Evolutionary conservation across 768 basidiomycete species (phyloP), one percentile per base, ranked within the genome.

Genomic region (Steccherinum ochraceum): DNA sequence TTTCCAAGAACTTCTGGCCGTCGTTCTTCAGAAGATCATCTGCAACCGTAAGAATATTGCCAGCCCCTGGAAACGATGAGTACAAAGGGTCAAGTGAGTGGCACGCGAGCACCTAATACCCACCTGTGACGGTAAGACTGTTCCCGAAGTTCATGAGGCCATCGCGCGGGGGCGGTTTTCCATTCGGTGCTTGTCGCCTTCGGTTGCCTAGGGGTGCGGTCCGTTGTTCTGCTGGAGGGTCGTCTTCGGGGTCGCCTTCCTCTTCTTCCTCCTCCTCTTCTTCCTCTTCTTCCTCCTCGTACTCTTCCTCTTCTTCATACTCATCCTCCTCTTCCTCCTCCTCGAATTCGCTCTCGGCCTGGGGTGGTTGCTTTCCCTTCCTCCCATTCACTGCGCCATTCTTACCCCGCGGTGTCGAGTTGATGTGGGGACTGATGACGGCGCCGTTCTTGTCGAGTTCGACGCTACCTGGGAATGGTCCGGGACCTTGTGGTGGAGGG

Each of bases 11-110:
- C 73, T 96, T 97, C 62, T 93, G 91, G 2, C 95, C 95, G 62
- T 99, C 94, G 61, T 98, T 98, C 76, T 96, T 96, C 60, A 99
- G 77, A 42, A 99, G 80, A 71, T 99, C 96, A 64, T 99, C 96
- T 43, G 96, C 96, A 48, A 99, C 95, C 19, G 96, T 99, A 42
- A 99, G 77, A 65, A 99, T 97, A 61, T 93, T 94, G 61, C 91
- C 93, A 67, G 85, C 85, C 50, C 84, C 86, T 87, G 57, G 49
- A 61, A 55, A 58, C 41, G 58, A 56, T 50, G 55, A 56, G 56
- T 51, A 54, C 54, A 59, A 61, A 45, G 44, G 44, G 43, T 42
- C 42, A 16, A 50, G 47, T 45, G 57, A 51, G n/a, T n/a, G 40
- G 51, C 30, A 35, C 30, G 16, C 30, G 30, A 35, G 7, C 30